Conservation (phyloP, 345 rosid genomes). For the Sonneratia caseolaris region DNA sequence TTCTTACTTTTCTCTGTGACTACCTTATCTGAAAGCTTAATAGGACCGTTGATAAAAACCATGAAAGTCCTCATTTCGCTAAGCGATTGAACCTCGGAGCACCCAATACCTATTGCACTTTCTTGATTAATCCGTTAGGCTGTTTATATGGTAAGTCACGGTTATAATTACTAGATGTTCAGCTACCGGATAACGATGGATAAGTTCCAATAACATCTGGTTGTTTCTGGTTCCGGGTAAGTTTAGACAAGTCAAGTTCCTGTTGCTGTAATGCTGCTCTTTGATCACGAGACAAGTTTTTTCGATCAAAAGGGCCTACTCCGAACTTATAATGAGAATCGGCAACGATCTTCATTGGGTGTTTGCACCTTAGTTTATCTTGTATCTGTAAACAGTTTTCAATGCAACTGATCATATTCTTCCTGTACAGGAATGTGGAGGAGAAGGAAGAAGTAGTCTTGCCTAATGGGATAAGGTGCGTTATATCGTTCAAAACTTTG, state of each 20-base stretch:
- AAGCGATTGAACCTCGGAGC: not conserved
- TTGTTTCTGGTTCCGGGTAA: not conserved
- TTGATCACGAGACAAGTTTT: no score
- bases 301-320: no score
- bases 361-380: not conserved
- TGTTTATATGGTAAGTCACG: not conserved
- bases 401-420: not conserved
- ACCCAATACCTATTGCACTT: not conserved
- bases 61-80: not conserved
- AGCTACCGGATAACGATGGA: not conserved
- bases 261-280: no score
- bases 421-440: conserved; percentile 52
- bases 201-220: no score
- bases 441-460: conserved; percentile 56
- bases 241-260: no score
- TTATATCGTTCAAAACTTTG: not conserved
- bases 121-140: not conserved
- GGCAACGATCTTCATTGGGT: no score
- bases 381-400: not conserved
- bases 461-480: conserved; percentile 79
- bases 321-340: no score
- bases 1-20: conserved; percentile 6
- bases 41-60: not conserved
- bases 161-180: not conserved
- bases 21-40: not conserved